Conservation (phyloP, 768 basidiomycete genomes). For the Erythrobasidium yunnanense region DNA sequence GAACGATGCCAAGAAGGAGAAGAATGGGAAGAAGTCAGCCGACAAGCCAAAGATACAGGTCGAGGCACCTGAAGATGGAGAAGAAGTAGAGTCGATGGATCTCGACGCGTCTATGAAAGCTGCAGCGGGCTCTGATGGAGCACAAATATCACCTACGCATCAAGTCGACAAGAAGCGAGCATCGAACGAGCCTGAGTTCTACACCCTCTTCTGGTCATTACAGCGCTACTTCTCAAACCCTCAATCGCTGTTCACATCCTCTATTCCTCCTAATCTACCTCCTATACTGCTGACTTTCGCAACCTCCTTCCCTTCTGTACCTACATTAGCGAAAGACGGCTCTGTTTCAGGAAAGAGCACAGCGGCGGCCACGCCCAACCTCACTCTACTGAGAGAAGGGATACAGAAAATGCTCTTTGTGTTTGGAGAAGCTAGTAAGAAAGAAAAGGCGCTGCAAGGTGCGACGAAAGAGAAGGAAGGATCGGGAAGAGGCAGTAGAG, state of each 20-base stretch:
- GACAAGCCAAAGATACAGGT: not conserved
- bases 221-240: slow-evolving; percentile 77
- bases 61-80: slow-evolving; percentile 17
- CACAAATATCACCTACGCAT: slow-evolving; percentile 10
- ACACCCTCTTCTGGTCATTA: slow-evolving; percentile 78
- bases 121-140: slow-evolving; percentile 1
- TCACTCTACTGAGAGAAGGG: slow-evolving; percentile 58
- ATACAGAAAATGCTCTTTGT: slow-evolving; percentile 64
- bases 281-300: not conserved
- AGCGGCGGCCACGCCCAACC: slow-evolving; percentile 40
- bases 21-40: not conserved
- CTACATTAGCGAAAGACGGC: slow-evolving; percentile 4
- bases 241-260: slow-evolving; percentile 52
- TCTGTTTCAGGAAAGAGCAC: not conserved
- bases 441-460: slow-evolving; percentile 61
- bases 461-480: not conserved
- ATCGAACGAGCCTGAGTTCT: slow-evolving; percentile 59
- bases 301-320: slow-evolving; percentile 4
- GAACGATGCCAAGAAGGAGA: slow-evolving; percentile 17
- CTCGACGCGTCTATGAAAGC: slow-evolving; percentile 34
- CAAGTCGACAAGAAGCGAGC: slow-evolving; percentile 50
- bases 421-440: slow-evolving; percentile 74
- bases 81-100: slow-evolving; percentile 35
- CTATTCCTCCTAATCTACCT: not conserved
- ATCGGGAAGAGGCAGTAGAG: not conserved